Base-by-base conservation (phyloP, 179 eudicot species). In the Sideroxylon spinosum region DNA sequence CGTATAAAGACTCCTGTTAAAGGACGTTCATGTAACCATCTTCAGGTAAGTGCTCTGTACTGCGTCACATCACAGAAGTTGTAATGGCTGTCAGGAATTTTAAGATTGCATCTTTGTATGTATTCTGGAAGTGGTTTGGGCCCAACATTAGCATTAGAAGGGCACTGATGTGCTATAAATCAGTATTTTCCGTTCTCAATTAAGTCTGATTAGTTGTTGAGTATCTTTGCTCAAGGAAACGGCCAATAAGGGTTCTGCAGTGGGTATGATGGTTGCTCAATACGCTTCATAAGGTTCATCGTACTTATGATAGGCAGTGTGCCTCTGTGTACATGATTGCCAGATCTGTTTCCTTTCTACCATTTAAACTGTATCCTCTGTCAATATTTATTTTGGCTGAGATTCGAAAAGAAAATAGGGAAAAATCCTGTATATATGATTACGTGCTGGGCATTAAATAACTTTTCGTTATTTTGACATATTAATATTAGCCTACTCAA, bases 21-120 rank as follows among this genome's bases (percentile, higher is more conserved):
- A 85, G 99, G 99, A 78, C 88, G 84, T 80, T 78, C 78, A 49
- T 95, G 99, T 89, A 95, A 91, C 74, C 99, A 95, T 85, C 88
- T 81, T 82, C 99, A 93, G 95, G 99, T 93, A 55, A 85, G 72
- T 84, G 79, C 77, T 68, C 66, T 37, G 60, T 78, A 68, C 56
- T 63, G 9, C 22, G 74, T 64, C 64, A 5, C 32, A 37, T 37
- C 57, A 19, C 71, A n/a, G 52, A 50, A 37, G 49, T 52, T 52
- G 25, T 50, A n/a, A 50, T 29, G 50, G 17, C 13, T 63, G 44
- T 76, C 61, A 16, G 17, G 32, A 14, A 63, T 49, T 48, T 37
- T 44, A 23, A 25, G 69, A 63, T 76, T 8, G 28, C 25, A 32
- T 71, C 13, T 26, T 52, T 7, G 20, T 37, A 11, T 9, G 6